These are phyloP conservation scores for Diplodia corticola DNA, from an alignment of 2,329 filamentous ascomycete species.

Conservation along the genomic window DNA sequence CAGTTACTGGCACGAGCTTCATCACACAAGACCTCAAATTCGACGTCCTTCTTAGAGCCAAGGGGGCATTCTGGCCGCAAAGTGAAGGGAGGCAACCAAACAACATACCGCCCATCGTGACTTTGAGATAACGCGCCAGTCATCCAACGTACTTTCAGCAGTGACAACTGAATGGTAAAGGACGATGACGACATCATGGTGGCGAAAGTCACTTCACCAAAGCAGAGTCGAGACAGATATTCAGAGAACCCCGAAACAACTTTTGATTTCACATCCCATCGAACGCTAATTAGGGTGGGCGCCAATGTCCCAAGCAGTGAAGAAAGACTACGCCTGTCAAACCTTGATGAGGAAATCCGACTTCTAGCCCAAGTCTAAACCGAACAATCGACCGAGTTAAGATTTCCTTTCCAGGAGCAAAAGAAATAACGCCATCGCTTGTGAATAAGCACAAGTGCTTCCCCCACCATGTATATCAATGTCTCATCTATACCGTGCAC, in stretches of 20 bases:
- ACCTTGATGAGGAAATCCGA: not conserved
- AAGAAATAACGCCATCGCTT: constrained; percentile 16
- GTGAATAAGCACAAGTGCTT: not conserved
- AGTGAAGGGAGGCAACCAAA: not conserved
- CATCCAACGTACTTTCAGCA: not conserved
- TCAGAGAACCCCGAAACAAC: not conserved
- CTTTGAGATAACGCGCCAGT: not conserved
- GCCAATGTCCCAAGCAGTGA: not conserved
- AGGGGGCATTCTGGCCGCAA: not conserved
- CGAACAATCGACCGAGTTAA: constrained; percentile 8
- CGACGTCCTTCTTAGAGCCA: not conserved
- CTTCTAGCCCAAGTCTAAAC: constrained; percentile 10
- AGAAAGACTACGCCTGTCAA: not conserved
- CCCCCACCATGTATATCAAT: not conserved
- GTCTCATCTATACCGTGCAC: not conserved
- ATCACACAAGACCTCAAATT: not conserved
- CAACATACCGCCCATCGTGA: not conserved
- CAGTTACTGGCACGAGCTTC: constrained; percentile 16
- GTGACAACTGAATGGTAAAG: not conserved
- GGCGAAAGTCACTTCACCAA: not conserved
- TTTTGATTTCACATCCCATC: not conserved
- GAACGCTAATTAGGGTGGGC: not conserved
- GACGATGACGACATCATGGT: not conserved
- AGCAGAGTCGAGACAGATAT: not conserved
- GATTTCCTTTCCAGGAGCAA: not conserved